Evolutionary conservation across 306 rosid species (phyloP), one percentile per base, ranked within the genome.

Genomic region (Casuarina cunninghamiana): DNA sequence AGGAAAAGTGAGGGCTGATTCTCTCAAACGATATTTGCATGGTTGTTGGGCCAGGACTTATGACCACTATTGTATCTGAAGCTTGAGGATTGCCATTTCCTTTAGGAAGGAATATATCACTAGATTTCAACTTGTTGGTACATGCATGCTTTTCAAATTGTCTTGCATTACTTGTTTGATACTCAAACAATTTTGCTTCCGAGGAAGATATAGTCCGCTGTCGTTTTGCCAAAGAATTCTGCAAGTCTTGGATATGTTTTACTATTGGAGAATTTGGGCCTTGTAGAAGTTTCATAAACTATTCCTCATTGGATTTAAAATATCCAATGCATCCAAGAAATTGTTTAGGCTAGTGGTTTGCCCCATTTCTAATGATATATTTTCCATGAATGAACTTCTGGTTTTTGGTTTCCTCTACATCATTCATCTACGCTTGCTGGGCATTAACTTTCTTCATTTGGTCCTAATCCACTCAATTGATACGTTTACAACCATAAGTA

Each of bases 221-320:
- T 54, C 84, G 82, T 77, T 78, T 84, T 74, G 53, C 75, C 69
- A 85, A 86, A 77, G 91, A 77, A 61, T 83, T 86, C 48, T 53
- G 75, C 3, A 77, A 74, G 79, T 84, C 87, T 58, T 88, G 86
- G 5, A 88, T 86, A 81, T 83, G 88, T 79, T 91, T 92, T 19
- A 82, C 94, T 72, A 89, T 42, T 73, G 89, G 69, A 74, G 97
- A 90, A 77, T 84, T 88, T 3, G 96, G 96, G 75, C 92, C 97
- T 62, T 90, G 90, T 61, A 90, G 82, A 83, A 90, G 89, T 74
- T 88, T 85, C 48, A 84, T 46, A 78, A 94, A 89, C 60, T 90
- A 82, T 35, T 92, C 92, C 85, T 86, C 89, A 83, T 94, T 94
- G 92, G 85, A 80, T 88, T 83, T 80, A 88, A 87, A 80, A 90